Evolutionary conservation across 371 early-diverging fungal species (phyloP).

Genomic region (Lichtheimia hyalospora): DNA sequence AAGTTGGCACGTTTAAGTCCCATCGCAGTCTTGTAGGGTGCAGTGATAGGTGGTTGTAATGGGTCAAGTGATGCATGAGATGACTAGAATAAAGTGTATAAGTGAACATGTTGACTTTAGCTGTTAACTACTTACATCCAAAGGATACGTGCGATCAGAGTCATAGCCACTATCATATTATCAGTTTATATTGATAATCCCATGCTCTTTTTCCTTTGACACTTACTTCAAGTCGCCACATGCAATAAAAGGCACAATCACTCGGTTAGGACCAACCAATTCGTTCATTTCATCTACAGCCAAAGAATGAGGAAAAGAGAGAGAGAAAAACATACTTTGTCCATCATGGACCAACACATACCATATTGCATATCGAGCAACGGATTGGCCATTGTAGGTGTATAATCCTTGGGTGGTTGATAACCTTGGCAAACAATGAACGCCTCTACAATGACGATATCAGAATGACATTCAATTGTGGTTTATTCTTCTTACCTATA

Average conservation of each 20-base stretch:
- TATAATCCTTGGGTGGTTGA: conserved; percentile 78
- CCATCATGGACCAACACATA: conserved; percentile 13
- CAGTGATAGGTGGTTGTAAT: conserved; percentile 85
- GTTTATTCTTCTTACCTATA: conserved; percentile 54
- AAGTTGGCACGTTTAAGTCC: conserved; percentile 77
- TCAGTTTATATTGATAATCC: too few species aligned
- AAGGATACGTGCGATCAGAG: conserved; percentile 80
- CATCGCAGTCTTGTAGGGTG: conserved; percentile 88
- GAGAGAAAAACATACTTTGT: neutral
- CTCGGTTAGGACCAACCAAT: conserved; percentile 71
- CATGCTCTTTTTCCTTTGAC: too few species aligned
- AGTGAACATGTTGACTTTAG: conserved; percentile 5
- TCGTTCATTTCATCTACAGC: conserved; percentile 54
- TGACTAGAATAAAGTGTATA: conserved; percentile 1
- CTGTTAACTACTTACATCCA: conserved; percentile 44
- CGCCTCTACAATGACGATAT: conserved; percentile 60
- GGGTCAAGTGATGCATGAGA: conserved; percentile 71
- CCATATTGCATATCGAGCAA: conserved; percentile 77
- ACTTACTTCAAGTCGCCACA: conserved; percentile 85
- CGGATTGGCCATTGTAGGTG: conserved; percentile 88
- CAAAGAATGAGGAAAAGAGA: neutral
- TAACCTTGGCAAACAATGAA: conserved; percentile 94
- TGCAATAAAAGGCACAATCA: conserved; percentile 88
- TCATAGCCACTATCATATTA: conserved; percentile 66
- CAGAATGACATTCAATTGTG: neutral